Percentiles rank a stretch among this genome's conserved stretches.
Evolutionary conservation across 768 basidiomycete species (phyloP).

Genomic region (Russula sp.): DNA sequence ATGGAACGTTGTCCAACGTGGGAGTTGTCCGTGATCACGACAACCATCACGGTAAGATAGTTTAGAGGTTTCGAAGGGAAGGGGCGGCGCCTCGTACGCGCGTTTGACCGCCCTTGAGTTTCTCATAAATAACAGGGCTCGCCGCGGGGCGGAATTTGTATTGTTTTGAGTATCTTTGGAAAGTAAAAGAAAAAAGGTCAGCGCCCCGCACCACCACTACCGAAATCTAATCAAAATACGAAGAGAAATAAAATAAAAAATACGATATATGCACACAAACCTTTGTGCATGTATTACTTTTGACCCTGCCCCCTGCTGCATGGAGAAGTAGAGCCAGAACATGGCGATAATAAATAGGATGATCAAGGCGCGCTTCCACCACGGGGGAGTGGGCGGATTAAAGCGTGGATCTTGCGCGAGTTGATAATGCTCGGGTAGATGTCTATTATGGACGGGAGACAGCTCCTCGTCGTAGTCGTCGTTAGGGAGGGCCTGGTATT

Average conservation of each 20-base stretch:
- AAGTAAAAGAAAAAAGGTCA: conserved; percentile 5
- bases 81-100: conserved; percentile 68
- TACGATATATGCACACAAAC: conserved; percentile 41
- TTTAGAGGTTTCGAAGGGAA: conserved; percentile 12
- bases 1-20: not conserved
- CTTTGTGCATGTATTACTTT: conserved; percentile 60
- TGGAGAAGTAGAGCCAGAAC: conserved; percentile 42
- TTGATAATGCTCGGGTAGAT: conserved; percentile 19
- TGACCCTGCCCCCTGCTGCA: conserved; percentile 33
- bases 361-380: conserved; percentile 51
- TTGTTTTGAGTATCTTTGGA: conserved; percentile 72
- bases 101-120: conserved; percentile 64
- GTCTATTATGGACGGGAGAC: not conserved
- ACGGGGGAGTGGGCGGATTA: conserved; percentile 48
- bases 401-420: conserved; percentile 45
- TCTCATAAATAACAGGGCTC: conserved; percentile 78
- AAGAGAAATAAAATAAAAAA: not conserved
- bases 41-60: not conserved
- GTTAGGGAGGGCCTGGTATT: conserved; percentile 26
- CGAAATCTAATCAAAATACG: not conserved
- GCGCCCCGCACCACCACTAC: not conserved
- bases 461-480: conserved; percentile 20
- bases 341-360: conserved; percentile 43
- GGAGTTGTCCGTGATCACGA: not conserved
- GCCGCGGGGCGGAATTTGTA: conserved; percentile 81